Conservation (phyloP, 331 rosid genomes). For the Rosa hybrid region DNA sequence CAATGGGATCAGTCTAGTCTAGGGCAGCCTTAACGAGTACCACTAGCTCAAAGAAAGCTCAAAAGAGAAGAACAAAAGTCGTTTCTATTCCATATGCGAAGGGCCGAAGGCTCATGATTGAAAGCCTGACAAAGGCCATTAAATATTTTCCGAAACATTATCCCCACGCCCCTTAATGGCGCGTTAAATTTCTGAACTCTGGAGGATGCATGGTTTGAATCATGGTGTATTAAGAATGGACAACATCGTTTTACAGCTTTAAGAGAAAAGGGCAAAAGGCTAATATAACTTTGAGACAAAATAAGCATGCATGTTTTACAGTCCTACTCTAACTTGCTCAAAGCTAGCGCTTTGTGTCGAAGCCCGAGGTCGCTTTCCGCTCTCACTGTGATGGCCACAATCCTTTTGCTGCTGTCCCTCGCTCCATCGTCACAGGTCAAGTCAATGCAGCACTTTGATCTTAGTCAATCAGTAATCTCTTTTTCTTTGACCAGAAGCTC, state of each 20-base stretch:
- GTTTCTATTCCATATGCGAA: background rate
- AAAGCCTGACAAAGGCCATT: constrained; percentile 38
- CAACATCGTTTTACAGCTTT: background rate
- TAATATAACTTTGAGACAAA: background rate
- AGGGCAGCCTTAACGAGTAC: background rate
- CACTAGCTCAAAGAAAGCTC: background rate
- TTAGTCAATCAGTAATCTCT: background rate
- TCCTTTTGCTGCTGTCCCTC: background rate
- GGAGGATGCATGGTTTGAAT: background rate
- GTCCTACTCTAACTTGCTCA: background rate
- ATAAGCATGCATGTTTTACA: background rate
- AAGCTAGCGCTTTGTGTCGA: background rate
- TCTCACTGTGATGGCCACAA: background rate
- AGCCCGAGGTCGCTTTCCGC: background rate
- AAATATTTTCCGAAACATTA: background rate
- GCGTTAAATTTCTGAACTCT: constrained; percentile 5
- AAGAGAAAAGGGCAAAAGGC: background rate
- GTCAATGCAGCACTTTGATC: constrained; percentile 1
- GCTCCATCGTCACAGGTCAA: background rate
- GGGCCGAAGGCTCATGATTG: constrained; percentile 47
- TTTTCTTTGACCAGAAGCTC: constrained; percentile 2
- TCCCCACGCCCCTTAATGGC: constrained; percentile 1
- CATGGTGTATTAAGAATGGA: background rate
- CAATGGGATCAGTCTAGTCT: background rate
- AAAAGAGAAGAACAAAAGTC: background rate